These are phyloP conservation scores for Phytophthora boehmeriae DNA, from an alignment of 352 stramenopile species.

Conservation along the genomic window DNA sequence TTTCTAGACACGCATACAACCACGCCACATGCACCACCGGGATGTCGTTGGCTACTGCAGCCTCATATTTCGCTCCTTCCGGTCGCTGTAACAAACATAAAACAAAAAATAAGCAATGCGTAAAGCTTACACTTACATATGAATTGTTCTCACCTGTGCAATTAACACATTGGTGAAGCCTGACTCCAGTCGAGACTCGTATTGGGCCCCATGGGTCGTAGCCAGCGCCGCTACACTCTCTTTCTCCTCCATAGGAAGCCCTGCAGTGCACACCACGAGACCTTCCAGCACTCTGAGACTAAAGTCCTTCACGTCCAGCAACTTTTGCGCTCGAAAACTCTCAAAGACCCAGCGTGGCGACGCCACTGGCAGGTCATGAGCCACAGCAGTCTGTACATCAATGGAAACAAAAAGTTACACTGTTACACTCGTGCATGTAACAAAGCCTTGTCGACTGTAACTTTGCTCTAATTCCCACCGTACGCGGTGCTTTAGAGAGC, in stretches of 20 bases:
- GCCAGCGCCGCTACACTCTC: constrained; percentile 57
- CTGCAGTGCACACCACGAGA: constrained; percentile 67
- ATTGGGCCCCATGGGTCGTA: constrained; percentile 48
- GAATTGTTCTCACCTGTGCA: constrained; percentile 38
- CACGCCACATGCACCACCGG: constrained; percentile 74
- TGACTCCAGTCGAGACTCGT: constrained; percentile 64
- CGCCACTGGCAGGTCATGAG: constrained; percentile 47
- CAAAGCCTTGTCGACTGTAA: background rate
- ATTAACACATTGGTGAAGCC: constrained; percentile 69
- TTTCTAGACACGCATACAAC: constrained; percentile 72
- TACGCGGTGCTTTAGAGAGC: constrained; percentile 71
- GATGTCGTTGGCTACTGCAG: constrained; percentile 57
- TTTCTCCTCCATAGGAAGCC: constrained; percentile 57
- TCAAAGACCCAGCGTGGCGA: constrained; percentile 73
- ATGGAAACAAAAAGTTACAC: constrained; percentile 2
- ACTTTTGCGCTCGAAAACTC: constrained; percentile 51
- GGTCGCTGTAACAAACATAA: constrained; percentile 27
- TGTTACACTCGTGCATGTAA: background rate
- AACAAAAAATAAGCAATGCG: background rate
- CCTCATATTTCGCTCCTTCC: constrained; percentile 70
- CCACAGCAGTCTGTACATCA: constrained; percentile 43
- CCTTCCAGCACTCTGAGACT: constrained; percentile 56
- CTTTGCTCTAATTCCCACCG: constrained; percentile 7
- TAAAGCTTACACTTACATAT: constrained; percentile 7
- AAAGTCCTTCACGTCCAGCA: constrained; percentile 49